A percentile compares a stretch with the other conserved stretches of the same genome.
These are phyloP conservation scores for Hymenochaete sp. DNA, from an alignment of 1,284 basidiomycete species.

Conservation along the genomic window DNA sequence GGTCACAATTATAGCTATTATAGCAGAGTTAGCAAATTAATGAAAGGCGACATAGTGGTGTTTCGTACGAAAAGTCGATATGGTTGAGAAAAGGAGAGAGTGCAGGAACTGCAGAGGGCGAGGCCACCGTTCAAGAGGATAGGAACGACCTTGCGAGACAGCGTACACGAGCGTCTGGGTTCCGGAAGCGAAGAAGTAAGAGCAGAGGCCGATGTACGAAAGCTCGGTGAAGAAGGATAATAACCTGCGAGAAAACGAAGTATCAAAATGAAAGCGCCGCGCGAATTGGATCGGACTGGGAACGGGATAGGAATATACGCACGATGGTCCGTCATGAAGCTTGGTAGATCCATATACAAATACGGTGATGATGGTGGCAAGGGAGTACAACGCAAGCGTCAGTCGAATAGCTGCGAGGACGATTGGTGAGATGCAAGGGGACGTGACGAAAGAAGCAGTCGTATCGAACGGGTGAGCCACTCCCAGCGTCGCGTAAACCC, in stretches of 20 bases:
- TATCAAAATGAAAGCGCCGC: background rate
- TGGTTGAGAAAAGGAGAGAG: slow-evolving; percentile 41
- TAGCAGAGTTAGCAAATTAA: background rate
- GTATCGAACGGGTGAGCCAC: slow-evolving; percentile 44
- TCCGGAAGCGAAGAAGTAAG: slow-evolving; percentile 53
- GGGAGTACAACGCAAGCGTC: slow-evolving; percentile 44
- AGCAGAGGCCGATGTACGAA: slow-evolving; percentile 50
- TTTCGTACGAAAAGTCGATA: slow-evolving; percentile 52
- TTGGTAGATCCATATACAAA: slow-evolving; percentile 33
- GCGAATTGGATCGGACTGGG: background rate
- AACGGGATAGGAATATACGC: background rate
- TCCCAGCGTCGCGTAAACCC: slow-evolving; percentile 21
- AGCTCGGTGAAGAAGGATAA: slow-evolving; percentile 58
- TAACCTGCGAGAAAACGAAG: slow-evolving; percentile 31
- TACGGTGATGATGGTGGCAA: slow-evolving; percentile 37
- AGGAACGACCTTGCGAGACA: slow-evolving; percentile 27
- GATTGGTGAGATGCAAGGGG: slow-evolving; percentile 41
- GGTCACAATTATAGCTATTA: slow-evolving; percentile 56
- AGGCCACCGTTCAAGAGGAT: slow-evolving; percentile 54
- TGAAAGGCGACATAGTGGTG: no score
- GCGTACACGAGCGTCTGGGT: slow-evolving; percentile 46
- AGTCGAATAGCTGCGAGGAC: slow-evolving; percentile 41
- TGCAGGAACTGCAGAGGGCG: slow-evolving; percentile 49
- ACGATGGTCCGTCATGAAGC: slow-evolving; percentile 22
- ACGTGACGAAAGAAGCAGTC: slow-evolving; percentile 45